phyloP scores from a whole-genome alignment of 495 filamentous ascomycete genomes.

The Aspergillus egyptiacus region DNA sequence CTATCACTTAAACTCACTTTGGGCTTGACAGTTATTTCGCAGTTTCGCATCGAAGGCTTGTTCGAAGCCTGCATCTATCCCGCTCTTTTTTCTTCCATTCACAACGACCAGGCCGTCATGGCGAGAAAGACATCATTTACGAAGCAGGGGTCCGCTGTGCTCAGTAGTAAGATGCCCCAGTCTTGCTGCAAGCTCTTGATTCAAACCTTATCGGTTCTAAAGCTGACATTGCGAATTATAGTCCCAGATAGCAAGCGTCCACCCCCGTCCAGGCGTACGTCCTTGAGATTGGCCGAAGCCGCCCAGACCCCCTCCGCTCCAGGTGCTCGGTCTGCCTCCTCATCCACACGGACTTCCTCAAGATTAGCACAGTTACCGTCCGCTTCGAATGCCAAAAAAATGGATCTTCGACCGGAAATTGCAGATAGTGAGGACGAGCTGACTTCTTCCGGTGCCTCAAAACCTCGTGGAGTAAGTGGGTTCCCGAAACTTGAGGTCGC shows the following conservation, averaged over 20 bases:
- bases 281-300: slow-evolving; percentile 22
- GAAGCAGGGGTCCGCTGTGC: slow-evolving; percentile 2
- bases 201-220: too few species aligned
- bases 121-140: slow-evolving; percentile 7
- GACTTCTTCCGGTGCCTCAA: background rate
- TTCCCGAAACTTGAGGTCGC: slow-evolving; percentile 30
- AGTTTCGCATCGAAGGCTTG: too few species aligned
- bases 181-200: background rate
- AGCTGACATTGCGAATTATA: background rate
- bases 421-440: background rate
- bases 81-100: too few species aligned
- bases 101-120: slow-evolving; percentile 10
- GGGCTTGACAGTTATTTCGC: background rate
- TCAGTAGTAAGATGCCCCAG: slow-evolving; percentile 10
- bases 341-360: slow-evolving; percentile 21
- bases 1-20: background rate
- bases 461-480: background rate
- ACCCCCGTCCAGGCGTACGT: slow-evolving; percentile 19
- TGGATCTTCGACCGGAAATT: slow-evolving; percentile 4
- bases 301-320: slow-evolving; percentile 21
- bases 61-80: too few species aligned
- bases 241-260: background rate
- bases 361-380: slow-evolving; percentile 24
- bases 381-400: slow-evolving; percentile 6
- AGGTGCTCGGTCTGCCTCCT: slow-evolving; percentile 3